A percentile compares a stretch with the other conserved stretches of the same genome.
phyloP scores from a whole-genome alignment of 2,329 filamentous ascomycete species.

The Scopulariopsis brevicaulis region DNA sequence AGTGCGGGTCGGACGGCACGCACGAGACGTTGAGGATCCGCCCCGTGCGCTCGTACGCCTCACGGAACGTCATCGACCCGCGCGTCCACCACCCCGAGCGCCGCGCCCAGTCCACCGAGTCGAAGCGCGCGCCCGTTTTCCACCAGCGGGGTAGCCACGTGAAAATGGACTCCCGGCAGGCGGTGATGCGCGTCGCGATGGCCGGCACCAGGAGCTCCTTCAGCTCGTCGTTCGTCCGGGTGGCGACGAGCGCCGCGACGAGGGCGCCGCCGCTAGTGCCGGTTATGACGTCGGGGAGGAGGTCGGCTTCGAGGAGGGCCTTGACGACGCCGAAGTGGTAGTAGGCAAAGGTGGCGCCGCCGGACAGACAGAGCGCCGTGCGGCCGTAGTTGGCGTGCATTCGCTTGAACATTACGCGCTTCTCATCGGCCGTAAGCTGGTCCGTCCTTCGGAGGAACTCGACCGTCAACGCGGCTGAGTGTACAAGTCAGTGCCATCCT shows the following conservation, averaged over 20 bases:
- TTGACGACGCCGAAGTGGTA: slow-evolving; percentile 93
- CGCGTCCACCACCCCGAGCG: slow-evolving; percentile 81
- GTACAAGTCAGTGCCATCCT: slow-evolving; percentile 8
- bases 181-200: slow-evolving; percentile 72
- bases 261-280: slow-evolving; percentile 92
- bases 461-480: slow-evolving; percentile 51
- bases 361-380: slow-evolving; percentile 85
- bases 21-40: slow-evolving; percentile 93
- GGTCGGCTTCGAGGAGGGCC: slow-evolving; percentile 73
- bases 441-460: slow-evolving; percentile 57
- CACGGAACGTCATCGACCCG: slow-evolving; percentile 86
- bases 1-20: slow-evolving; percentile 91
- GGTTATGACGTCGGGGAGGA: slow-evolving; percentile 88
- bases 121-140: slow-evolving; percentile 85
- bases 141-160: slow-evolving; percentile 82
- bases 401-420: slow-evolving; percentile 75
- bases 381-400: slow-evolving; percentile 84
- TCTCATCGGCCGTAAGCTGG: slow-evolving; percentile 59
- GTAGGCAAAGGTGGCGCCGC: slow-evolving; percentile 89
- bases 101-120: slow-evolving; percentile 82
- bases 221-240: slow-evolving; percentile 83
- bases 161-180: slow-evolving; percentile 66
- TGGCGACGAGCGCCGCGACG: slow-evolving; percentile 77
- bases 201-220: slow-evolving; percentile 76
- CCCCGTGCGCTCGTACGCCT: slow-evolving; percentile 88